Percentiles rank a stretch among this genome's conserved stretches.
These are phyloP conservation scores for Amaranthus tricolor DNA, from an alignment of 179 eudicot genomes.

Conservation along the genomic window DNA sequence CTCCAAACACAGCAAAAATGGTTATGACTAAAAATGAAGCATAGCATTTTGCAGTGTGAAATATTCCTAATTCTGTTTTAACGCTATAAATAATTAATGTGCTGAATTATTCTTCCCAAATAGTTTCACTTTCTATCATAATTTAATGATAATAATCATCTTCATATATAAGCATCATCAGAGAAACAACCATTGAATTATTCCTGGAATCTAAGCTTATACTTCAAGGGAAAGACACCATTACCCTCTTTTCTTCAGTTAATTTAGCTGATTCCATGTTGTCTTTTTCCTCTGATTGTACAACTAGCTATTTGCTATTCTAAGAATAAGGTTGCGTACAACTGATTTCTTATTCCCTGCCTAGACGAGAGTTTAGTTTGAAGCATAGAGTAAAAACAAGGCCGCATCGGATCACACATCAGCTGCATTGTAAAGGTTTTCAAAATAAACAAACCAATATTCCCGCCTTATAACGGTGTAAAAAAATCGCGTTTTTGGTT, in stretches of 20 bases:
- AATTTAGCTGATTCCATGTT: slow-evolving; percentile 11
- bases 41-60: too few relatives aligned
- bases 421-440: too few relatives aligned
- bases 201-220: neutral
- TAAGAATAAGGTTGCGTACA: too few relatives aligned
- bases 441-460: too few relatives aligned
- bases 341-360: too few relatives aligned
- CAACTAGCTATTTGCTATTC: neutral
- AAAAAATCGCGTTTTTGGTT: too few relatives aligned
- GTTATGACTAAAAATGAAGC: neutral
- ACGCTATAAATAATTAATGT: neutral
- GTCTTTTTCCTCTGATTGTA: neutral
- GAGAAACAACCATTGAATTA: neutral
- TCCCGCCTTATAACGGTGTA: too few relatives aligned
- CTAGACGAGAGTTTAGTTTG: too few relatives aligned
- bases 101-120: neutral
- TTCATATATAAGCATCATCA: slow-evolving; percentile 10
- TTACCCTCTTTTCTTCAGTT: slow-evolving; percentile 11
- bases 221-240: neutral
- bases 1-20: neutral
- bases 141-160: neutral
- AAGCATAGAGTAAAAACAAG: too few relatives aligned
- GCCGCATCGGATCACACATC: too few relatives aligned
- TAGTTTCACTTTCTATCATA: neutral
- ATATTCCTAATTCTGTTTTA: too few relatives aligned